Conservation (phyloP, 148 eudicot genomes). For the Linanthus parryae region DNA sequence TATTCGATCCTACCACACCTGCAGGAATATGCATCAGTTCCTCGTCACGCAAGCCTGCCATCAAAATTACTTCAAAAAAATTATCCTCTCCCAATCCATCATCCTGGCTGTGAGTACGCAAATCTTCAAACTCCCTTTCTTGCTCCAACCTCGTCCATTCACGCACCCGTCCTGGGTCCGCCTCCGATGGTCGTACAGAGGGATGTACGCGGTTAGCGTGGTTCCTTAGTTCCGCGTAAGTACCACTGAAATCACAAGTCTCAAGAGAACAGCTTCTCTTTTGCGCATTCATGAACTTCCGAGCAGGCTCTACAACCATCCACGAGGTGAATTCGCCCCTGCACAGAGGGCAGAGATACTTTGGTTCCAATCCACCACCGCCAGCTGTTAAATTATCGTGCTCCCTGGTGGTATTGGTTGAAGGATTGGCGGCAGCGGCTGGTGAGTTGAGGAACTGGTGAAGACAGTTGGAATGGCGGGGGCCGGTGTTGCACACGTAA, state of each 20-base stretch:
- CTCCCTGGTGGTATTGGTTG: not conserved
- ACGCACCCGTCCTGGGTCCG: slow-evolving; percentile 4
- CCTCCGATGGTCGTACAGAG: not conserved
- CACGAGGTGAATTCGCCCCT: slow-evolving; percentile 34
- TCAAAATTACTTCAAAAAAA: too few species aligned
- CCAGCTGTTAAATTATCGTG: not conserved
- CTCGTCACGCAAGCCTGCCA: too few species aligned
- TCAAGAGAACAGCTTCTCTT: slow-evolving; percentile 9
- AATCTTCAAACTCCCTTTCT: not conserved
- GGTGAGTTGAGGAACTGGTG: slow-evolving; percentile 21
- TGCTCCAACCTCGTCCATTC: slow-evolving; percentile 7
- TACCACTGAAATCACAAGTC: slow-evolving; percentile 2
- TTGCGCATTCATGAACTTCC: slow-evolving; percentile 4
- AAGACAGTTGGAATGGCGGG: slow-evolving; percentile 23
- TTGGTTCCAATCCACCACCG: not conserved
- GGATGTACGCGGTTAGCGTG: slow-evolving; percentile 9
- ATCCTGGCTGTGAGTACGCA: too few species aligned
- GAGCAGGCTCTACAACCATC: slow-evolving; percentile 16
- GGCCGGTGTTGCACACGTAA: slow-evolving; percentile 25
- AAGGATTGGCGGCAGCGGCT: not conserved
- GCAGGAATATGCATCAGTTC: too few species aligned
- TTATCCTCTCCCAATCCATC: too few species aligned
- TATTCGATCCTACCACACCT: too few species aligned
- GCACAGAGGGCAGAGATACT: slow-evolving; percentile 35
- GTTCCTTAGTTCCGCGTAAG: not conserved